phyloP scores from a whole-genome alignment of 371 early-diverging fungal species.

The Phascolomyces articulosus region DNA sequence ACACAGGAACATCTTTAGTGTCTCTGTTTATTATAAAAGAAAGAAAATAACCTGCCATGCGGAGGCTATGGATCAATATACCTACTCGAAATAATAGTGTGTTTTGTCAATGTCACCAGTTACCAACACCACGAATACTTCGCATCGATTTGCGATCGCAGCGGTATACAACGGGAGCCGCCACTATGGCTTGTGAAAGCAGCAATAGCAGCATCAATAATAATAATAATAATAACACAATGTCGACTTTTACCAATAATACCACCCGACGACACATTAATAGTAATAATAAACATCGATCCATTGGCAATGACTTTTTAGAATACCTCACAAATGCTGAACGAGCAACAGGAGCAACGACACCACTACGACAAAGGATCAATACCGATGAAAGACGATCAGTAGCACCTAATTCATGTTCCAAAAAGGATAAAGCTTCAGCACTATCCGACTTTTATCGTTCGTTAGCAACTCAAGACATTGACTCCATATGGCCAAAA shows the following conservation, averaged over 20 bases:
- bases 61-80: background rate
- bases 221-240: background rate
- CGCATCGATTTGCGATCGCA: background rate
- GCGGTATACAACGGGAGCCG: background rate
- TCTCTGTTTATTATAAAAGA: no score
- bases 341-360: background rate
- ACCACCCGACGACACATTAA: background rate
- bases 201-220: background rate
- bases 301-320: background rate
- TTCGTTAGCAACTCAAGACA: conserved; percentile 42
- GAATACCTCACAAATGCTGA: background rate
- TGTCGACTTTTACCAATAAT: background rate
- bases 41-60: background rate
- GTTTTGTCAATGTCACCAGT: background rate
- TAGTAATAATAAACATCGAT: background rate
- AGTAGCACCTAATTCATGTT: background rate
- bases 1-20: no score
- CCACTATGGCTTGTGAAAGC: background rate
- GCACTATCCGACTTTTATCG: conserved; percentile 40
- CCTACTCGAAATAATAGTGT: background rate
- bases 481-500: conserved; percentile 53
- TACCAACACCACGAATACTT: background rate
- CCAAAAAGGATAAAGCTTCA: conserved; percentile 2
- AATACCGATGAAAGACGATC: background rate
- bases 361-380: no score